Evolutionary conservation across 1,139 yeast genomes (phyloP), one percentile per base, ranked within the genome.

Genomic region (Lodderomyces theae): DNA sequence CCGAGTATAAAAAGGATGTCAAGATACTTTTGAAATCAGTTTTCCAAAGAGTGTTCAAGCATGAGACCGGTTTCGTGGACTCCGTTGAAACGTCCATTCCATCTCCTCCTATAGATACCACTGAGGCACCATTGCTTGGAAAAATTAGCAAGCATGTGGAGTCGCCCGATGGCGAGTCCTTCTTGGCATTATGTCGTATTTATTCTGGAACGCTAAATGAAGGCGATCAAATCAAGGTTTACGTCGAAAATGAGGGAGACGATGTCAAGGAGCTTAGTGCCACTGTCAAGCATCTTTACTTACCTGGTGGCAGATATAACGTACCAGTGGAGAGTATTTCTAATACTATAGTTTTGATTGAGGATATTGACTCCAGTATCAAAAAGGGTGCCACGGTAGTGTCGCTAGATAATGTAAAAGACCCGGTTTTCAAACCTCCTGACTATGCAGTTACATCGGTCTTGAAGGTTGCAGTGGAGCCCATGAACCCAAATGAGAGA

Each of bases 401-500:
- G 10, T 25, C 28, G 12, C 24, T 22, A 9, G 31, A 33, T 10
- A 39, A 38, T 4, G 26, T 25, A 24, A 19, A 37, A 9, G 52
- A 54, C 24, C 25, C 31, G 2, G 16, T 29, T 4, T 72, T 77
- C 52, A 63, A 61, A 35, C 70, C 76, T 0, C 55, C 72, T 7
- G 69, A 74, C 34, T 74, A 69, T 44, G 57, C 79, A 7, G 63
- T 68, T 4, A 69, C 70, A 37, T 79, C 95, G 0, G 82, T 86
- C 1, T 79, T 86, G 53, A 88, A 88, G 54, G 78, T 90, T 4
- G 89, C 95, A 0, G 75, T 92, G 13, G 95, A 89, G 51, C 95
- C 97, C 0, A 71, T 75, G 16, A 72, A 75, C 26, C 96, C 96
- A 0, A 74, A 87, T 0, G 95, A 90, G 42, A 64, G 86, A 18